phyloP scores from a whole-genome alignment of 352 stramenopile genomes.

The Phytopythium ostracodes region DNA sequence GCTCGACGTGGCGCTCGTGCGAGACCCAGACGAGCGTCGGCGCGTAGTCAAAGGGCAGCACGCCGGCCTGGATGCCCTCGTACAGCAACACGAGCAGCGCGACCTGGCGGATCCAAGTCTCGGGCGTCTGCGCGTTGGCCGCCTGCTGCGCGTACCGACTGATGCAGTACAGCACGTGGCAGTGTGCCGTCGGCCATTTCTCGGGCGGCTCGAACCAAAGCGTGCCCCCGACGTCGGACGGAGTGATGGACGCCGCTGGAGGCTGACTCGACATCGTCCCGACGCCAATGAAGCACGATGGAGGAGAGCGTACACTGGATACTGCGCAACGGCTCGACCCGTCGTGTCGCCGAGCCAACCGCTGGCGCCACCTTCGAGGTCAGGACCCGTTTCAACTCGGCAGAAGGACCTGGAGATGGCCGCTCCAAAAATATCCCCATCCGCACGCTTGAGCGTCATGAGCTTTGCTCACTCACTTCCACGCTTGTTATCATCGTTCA shows the following conservation, averaged over 20 bases:
- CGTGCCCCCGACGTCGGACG: slow-evolving; percentile 14
- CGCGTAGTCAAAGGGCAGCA: slow-evolving; percentile 95
- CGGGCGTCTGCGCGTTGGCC: slow-evolving; percentile 71
- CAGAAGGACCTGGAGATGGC: background rate
- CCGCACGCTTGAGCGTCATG: no score
- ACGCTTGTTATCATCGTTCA: no score
- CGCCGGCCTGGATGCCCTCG: slow-evolving; percentile 92
- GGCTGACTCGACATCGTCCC: background rate
- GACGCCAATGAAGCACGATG: background rate
- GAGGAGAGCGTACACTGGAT: background rate
- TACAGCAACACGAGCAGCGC: slow-evolving; percentile 95
- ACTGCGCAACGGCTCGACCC: no score
- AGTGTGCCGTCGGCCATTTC: slow-evolving; percentile 90
- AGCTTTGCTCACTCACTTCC: no score
- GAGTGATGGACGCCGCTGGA: background rate
- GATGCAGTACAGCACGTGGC: slow-evolving; percentile 94
- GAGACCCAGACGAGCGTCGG: slow-evolving; percentile 91
- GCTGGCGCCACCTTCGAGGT: no score
- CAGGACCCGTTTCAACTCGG: no score
- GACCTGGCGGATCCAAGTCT: slow-evolving; percentile 94
- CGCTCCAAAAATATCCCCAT: no score
- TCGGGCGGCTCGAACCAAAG: slow-evolving; percentile 58
- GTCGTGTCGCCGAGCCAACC: no score
- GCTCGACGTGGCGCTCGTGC: slow-evolving; percentile 74
- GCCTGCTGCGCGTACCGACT: slow-evolving; percentile 92